Conservation (phyloP, 495 filamentous ascomycete genomes). For the Pyronema domesticum region DNA sequence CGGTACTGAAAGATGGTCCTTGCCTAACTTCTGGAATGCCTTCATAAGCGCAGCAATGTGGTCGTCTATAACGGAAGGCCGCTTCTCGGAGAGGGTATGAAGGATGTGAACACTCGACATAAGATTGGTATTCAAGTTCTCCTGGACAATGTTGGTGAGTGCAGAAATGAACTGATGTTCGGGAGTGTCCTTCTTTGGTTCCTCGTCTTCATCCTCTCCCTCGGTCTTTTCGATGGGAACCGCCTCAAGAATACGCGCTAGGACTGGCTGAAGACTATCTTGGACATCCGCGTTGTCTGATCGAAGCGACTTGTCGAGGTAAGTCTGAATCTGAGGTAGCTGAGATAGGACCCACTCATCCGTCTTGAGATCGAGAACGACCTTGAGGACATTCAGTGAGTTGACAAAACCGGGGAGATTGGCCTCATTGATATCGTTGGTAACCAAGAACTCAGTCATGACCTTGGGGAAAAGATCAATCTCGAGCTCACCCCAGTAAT, state of each 20-base stretch:
- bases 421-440: slow-evolving; percentile 19
- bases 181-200: slow-evolving; percentile 30
- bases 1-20: slow-evolving; percentile 76
- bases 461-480: slow-evolving; percentile 79
- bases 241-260: slow-evolving; percentile 73
- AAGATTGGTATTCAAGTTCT: slow-evolving; percentile 59
- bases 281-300: slow-evolving; percentile 80
- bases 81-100: slow-evolving; percentile 73
- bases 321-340: slow-evolving; percentile 58
- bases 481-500: slow-evolving; percentile 83
- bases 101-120: slow-evolving; percentile 78
- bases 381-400: slow-evolving; percentile 71
- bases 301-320: slow-evolving; percentile 76
- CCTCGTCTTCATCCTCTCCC: slow-evolving; percentile 57
- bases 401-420: slow-evolving; percentile 41
- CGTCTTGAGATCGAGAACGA: slow-evolving; percentile 66
- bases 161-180: slow-evolving; percentile 67
- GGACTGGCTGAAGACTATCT: slow-evolving; percentile 70
- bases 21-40: slow-evolving; percentile 77
- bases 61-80: slow-evolving; percentile 67
- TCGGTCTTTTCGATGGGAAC: slow-evolving; percentile 85
- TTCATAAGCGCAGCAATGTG: slow-evolving; percentile 85
- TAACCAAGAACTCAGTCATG: slow-evolving; percentile 40
- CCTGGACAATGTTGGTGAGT: slow-evolving; percentile 62
- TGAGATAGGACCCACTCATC: slow-evolving; percentile 79